Percentiles rank a stretch among this genome's conserved stretches.
Evolutionary conservation across 2,329 filamentous ascomycete species (phyloP).

Genomic region (Cercospora sesami): DNA sequence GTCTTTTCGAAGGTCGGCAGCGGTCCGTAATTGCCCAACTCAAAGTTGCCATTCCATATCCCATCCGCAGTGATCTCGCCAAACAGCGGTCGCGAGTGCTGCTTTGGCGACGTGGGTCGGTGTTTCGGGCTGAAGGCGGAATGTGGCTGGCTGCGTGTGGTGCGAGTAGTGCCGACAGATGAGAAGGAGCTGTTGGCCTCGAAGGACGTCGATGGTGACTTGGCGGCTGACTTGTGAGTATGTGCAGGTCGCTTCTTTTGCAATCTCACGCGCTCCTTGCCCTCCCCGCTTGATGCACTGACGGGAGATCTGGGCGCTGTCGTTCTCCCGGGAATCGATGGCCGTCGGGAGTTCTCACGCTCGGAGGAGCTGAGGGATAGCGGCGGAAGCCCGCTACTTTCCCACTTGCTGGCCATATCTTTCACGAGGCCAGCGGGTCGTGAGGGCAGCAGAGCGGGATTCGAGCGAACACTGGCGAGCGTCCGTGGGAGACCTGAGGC

Average conservation of each 20-base stretch:
- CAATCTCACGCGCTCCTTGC: conserved; percentile 32
- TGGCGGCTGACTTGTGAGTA: conserved; percentile 30
- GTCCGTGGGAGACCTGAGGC: conserved; percentile 25
- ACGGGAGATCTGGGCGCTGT: conserved; percentile 32
- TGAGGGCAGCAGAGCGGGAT: conserved; percentile 35
- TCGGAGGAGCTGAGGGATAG: conserved; percentile 27
- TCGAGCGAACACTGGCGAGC: conserved; percentile 32
- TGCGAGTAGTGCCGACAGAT: conserved; percentile 28
- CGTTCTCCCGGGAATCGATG: conserved; percentile 24
- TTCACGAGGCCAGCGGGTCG: conserved; percentile 56
- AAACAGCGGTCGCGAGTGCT: conserved; percentile 61
- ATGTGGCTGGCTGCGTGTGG: conserved; percentile 33
- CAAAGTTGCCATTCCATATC: conserved; percentile 49
- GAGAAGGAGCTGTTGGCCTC: conserved; percentile 34
- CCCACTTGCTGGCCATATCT: conserved; percentile 77
- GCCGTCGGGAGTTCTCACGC: conserved; percentile 32
- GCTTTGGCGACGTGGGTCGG: conserved; percentile 24
- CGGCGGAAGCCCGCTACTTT: conserved; percentile 42
- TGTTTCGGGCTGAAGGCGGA: conserved; percentile 30
- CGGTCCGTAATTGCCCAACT: conserved; percentile 31
- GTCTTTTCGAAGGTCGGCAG: conserved; percentile 30
- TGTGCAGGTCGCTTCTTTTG: conserved; percentile 35
- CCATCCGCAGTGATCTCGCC: conserved; percentile 68
- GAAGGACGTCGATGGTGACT: conserved; percentile 33
- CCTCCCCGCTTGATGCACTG: conserved; percentile 27